Evolutionary conservation across 2,329 filamentous ascomycete genomes (phyloP).

Genomic region (Didymella arachidicola): DNA sequence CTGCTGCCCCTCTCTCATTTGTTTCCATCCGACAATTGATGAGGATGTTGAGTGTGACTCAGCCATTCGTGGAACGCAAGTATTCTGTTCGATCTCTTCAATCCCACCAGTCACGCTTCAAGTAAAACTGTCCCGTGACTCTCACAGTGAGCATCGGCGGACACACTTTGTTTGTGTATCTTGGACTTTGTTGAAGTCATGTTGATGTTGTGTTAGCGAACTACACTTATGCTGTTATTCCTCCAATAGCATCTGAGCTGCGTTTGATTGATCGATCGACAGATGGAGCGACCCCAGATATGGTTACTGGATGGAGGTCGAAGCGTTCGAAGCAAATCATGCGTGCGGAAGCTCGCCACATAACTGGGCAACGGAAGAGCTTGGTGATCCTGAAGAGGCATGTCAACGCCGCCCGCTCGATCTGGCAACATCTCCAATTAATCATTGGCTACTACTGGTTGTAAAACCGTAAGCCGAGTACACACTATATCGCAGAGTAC

Average conservation of each 20-base stretch:
- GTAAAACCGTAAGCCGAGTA: conserved; percentile 2
- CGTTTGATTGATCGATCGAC: background rate
- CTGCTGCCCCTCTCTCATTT: background rate
- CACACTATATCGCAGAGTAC: background rate
- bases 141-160: no score
- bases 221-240: background rate
- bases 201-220: background rate
- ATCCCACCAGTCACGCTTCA: background rate
- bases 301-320: background rate
- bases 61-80: background rate
- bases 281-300: background rate
- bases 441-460: background rate
- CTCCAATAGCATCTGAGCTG: conserved; percentile 5
- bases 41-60: background rate
- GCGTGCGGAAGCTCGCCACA: conserved; percentile 8
- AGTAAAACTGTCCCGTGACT: no score
- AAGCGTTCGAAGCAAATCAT: conserved; percentile 13
- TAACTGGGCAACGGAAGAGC: conserved; percentile 5
- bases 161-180: background rate
- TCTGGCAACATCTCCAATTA: conserved; percentile 2
- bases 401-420: background rate
- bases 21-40: background rate
- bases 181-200: background rate
- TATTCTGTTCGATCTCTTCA: background rate
- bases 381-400: conserved; percentile 1